A percentile compares a stretch with the other conserved stretches of the same genome.
Conservation (phyloP, 768 basidiomycete species). For the Amanita inopinata region DNA sequence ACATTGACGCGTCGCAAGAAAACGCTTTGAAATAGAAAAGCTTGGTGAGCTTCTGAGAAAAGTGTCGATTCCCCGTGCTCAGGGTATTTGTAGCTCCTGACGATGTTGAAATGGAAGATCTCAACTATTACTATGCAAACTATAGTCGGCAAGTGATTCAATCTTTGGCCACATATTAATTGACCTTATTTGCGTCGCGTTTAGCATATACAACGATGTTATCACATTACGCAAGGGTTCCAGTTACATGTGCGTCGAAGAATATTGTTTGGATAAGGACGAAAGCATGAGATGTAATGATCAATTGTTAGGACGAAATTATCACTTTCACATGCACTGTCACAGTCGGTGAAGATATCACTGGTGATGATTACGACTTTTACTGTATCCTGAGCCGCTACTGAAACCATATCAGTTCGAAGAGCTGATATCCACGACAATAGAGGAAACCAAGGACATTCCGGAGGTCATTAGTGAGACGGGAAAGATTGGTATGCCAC, state of each 20-base stretch:
- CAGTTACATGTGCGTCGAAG: constrained; percentile 73
- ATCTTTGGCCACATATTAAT: constrained; percentile 2
- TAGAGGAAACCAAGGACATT: constrained; percentile 94
- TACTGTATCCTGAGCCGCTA: not conserved
- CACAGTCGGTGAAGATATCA: constrained; percentile 96
- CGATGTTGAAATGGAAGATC: constrained; percentile 90
- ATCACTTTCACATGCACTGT: constrained; percentile 87
- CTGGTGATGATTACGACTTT: constrained; percentile 36
- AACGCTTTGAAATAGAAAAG: constrained; percentile 89
- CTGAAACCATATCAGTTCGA: constrained; percentile 52
- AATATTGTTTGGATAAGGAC: constrained; percentile 10
- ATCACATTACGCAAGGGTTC: constrained; percentile 92
- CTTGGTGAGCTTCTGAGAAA: constrained; percentile 35
- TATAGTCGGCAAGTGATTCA: constrained; percentile 68
- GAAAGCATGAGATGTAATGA: constrained; percentile 9
- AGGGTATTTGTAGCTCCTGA: constrained; percentile 51
- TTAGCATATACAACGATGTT: constrained; percentile 92
- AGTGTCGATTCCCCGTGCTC: constrained; percentile 7
- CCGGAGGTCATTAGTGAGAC: constrained; percentile 90
- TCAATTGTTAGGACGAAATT: constrained; percentile 72
- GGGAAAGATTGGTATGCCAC: constrained; percentile 87
- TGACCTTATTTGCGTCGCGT: constrained; percentile 4
- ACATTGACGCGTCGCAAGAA: constrained; percentile 36
- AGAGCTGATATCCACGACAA: constrained; percentile 83
- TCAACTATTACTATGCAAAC: constrained; percentile 95